phyloP scores from a whole-genome alignment of 495 filamentous ascomycete genomes.

The Aspergillus bridgeri region DNA sequence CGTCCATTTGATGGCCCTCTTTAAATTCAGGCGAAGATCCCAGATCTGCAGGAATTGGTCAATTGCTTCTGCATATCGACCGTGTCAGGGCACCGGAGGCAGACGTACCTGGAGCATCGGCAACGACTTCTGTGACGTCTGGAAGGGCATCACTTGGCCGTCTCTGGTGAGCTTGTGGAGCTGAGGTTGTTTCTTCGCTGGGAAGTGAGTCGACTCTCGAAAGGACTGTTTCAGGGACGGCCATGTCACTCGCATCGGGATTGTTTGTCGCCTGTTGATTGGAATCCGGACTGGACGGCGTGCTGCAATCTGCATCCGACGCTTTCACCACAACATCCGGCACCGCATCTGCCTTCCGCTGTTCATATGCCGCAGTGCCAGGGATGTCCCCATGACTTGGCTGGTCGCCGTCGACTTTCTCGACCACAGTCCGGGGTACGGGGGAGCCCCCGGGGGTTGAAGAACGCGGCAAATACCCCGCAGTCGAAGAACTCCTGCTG shows the following conservation, averaged over 20 bases:
- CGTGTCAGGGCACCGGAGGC: constrained; percentile 19
- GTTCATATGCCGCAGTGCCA: constrained; percentile 72
- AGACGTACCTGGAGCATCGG: constrained; percentile 49
- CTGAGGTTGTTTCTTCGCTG: constrained; percentile 31
- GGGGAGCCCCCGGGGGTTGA: constrained; percentile 54
- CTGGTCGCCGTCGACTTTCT: constrained; percentile 64
- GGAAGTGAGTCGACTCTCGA: constrained; percentile 40
- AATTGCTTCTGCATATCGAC: constrained; percentile 48
- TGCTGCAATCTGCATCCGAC: constrained; percentile 22
- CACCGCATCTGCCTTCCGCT: constrained; percentile 75
- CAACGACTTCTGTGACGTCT: constrained; percentile 43
- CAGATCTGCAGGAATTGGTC: constrained; percentile 52
- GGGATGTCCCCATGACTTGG: constrained; percentile 84
- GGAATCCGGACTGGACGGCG: constrained; percentile 19
- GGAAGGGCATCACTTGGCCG: constrained; percentile 49
- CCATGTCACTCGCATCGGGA: constrained; percentile 14
- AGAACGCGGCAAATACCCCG: constrained; percentile 35
- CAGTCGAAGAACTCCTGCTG: constrained; percentile 44
- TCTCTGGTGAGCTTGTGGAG: constrained; percentile 39
- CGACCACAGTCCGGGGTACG: constrained; percentile 79
- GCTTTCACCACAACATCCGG: constrained; percentile 64
- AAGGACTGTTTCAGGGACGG: constrained; percentile 46
- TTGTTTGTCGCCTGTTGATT: constrained; percentile 11
- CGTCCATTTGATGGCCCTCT: constrained; percentile 28
- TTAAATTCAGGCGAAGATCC: constrained; percentile 40